Conservation (phyloP, 805 yeast species). For the Priceomyces carsonii region DNA sequence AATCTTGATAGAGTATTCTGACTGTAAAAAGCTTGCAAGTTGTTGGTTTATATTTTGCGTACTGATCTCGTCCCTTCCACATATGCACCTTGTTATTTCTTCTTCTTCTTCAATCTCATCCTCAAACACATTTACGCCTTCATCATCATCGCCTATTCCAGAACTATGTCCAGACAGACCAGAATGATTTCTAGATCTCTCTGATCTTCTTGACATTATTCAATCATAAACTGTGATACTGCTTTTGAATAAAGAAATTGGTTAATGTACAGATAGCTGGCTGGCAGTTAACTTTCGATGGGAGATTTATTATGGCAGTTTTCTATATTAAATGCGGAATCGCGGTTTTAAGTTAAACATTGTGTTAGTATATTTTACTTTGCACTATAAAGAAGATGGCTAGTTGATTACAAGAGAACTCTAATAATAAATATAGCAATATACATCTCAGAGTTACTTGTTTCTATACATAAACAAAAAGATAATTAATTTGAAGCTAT, state of each 20-base stretch:
- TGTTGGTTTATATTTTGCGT: slow-evolving; percentile 22
- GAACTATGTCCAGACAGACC: slow-evolving; percentile 12
- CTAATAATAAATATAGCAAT: too few relatives aligned
- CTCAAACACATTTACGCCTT: slow-evolving; percentile 17
- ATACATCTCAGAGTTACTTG: too few relatives aligned
- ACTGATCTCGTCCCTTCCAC: slow-evolving; percentile 41
- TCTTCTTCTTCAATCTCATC: slow-evolving; percentile 35
- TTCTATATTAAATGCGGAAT: too few relatives aligned
- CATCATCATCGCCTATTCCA: slow-evolving; percentile 17
- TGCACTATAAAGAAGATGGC: too few relatives aligned
- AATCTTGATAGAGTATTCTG: slow-evolving; percentile 36
- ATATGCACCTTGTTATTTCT: slow-evolving; percentile 44
- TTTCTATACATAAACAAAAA: too few relatives aligned
- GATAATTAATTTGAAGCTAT: too few relatives aligned
- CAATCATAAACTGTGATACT: not conserved
- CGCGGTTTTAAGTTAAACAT: too few relatives aligned
- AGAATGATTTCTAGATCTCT: slow-evolving; percentile 21
- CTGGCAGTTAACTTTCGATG: too few relatives aligned
- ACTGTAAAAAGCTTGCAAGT: slow-evolving; percentile 23
- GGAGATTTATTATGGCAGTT: too few relatives aligned
- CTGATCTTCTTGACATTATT: slow-evolving; percentile 33
- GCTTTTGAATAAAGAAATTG: not conserved
- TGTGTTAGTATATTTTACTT: too few relatives aligned
- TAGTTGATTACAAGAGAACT: too few relatives aligned
- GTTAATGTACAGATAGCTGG: not conserved